Percentiles rank a stretch among this genome's conserved stretches.
These are phyloP conservation scores for Rhexocercosporidium sp. DNA, from an alignment of 2,329 filamentous ascomycete species.

Conservation along the genomic window DNA sequence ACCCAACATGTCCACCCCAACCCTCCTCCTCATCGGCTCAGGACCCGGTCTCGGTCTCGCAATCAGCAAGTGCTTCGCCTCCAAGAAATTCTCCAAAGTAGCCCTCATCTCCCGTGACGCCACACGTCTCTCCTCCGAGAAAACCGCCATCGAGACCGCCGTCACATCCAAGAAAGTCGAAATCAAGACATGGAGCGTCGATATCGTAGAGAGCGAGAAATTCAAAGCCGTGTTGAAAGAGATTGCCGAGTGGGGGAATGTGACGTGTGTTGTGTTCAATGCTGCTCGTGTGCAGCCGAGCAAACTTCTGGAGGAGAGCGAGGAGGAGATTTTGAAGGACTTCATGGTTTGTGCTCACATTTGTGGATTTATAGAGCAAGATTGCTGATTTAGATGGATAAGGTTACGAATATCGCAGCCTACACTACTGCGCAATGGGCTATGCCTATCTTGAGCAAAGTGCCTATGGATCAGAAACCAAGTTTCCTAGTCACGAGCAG, in stretches of 20 bases:
- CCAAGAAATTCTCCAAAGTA: conserved; percentile 51
- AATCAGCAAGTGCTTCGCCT: conserved; percentile 48
- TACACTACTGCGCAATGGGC: conserved; percentile 54
- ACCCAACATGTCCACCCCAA: conserved; percentile 8
- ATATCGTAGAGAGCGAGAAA: conserved; percentile 48
- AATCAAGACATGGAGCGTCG: conserved; percentile 51
- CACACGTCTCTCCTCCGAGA: conserved; percentile 47
- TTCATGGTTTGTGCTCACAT: conserved; percentile 47
- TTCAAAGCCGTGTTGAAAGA: conserved; percentile 48
- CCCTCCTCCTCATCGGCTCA: conserved; percentile 49
- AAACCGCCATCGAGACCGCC: conserved; percentile 43
- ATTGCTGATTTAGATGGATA: not conserved
- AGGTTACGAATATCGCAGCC: conserved; percentile 54
- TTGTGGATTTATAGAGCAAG: not conserved
- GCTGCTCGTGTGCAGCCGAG: conserved; percentile 53
- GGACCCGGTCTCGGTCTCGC: conserved; percentile 55
- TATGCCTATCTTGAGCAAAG: conserved; percentile 48
- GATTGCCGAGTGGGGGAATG: conserved; percentile 49
- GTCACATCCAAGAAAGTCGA: conserved; percentile 37
- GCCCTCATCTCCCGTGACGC: conserved; percentile 53
- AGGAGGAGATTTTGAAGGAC: conserved; percentile 54
- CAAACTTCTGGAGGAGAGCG: conserved; percentile 47
- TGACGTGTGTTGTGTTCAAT: conserved; percentile 58
- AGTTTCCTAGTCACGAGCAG: conserved; percentile 56
- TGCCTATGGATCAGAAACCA: conserved; percentile 47